These are phyloP conservation scores for Taiozyma onychis DNA, from an alignment of 1,139 yeast species.

Conservation along the genomic window DNA sequence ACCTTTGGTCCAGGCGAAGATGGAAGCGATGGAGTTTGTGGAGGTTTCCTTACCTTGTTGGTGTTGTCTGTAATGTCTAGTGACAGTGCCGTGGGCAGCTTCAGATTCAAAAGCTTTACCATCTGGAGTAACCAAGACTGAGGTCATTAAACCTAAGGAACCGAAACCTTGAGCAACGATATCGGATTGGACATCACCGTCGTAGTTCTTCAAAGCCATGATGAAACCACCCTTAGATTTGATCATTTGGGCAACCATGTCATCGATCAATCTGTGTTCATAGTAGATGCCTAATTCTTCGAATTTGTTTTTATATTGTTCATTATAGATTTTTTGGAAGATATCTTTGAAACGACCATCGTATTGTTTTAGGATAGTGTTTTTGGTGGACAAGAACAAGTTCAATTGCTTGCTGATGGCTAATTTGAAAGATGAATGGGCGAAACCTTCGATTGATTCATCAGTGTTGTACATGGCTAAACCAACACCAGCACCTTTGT, in stretches of 20 bases:
- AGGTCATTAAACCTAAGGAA: conserved; percentile 93
- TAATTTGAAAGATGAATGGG: conserved; percentile 85
- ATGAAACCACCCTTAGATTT: conserved; percentile 93
- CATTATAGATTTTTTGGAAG: conserved; percentile 74
- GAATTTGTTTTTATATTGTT: conserved; percentile 61
- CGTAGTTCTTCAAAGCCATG: conserved; percentile 94
- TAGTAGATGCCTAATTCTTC: conserved; percentile 83
- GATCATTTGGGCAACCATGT: conserved; percentile 98
- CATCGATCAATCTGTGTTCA: conserved; percentile 94
- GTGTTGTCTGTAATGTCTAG: conserved; percentile 92
- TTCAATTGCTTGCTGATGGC: conserved; percentile 76
- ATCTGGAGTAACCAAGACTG: conserved; percentile 89
- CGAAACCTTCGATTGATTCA: conserved; percentile 84
- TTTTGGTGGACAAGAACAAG: conserved; percentile 83
- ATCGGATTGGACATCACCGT: conserved; percentile 96
- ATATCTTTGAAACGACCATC: conserved; percentile 95
- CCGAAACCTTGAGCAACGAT: conserved; percentile 98
- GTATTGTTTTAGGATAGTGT: conserved; percentile 87
- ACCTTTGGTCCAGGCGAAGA: conserved; percentile 96
- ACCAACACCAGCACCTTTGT: conserved; percentile 77
- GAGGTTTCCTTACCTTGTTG: conserved; percentile 96
- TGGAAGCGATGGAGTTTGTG: conserved; percentile 98
- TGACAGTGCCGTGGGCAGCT: conserved; percentile 97
- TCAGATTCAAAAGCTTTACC: conserved; percentile 94
- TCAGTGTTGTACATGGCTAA: conserved; percentile 94